Evolutionary conservation across 495 filamentous ascomycete genomes (phyloP).

Genomic region (Trichocladium uniseriatum): DNA sequence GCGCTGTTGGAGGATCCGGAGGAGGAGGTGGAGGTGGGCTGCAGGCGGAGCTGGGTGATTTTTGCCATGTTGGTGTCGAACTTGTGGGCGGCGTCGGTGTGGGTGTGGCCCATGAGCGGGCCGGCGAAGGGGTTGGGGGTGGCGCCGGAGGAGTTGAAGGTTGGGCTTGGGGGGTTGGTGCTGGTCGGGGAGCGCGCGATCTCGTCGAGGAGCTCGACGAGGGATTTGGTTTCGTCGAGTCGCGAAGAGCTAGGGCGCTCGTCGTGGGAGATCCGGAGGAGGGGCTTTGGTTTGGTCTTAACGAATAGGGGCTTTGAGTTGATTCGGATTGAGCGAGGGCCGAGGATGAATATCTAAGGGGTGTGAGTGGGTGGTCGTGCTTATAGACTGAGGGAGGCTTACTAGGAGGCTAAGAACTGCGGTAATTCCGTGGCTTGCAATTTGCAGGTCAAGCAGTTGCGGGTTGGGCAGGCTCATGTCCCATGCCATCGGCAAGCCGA

Average conservation of each 20-base stretch:
- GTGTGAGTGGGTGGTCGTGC: neutral
- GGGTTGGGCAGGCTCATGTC: slow-evolving; percentile 36
- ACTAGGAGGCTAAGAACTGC: slow-evolving; percentile 46
- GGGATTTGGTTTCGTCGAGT: slow-evolving; percentile 23
- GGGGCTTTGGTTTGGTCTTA: slow-evolving; percentile 18
- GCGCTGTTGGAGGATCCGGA: slow-evolving; percentile 20
- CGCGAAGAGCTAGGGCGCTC: neutral
- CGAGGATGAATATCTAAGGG: slow-evolving; percentile 38
- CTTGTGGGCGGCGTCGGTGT: slow-evolving; percentile 5
- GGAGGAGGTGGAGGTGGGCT: neutral
- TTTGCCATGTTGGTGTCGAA: slow-evolving; percentile 5
- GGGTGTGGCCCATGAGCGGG: slow-evolving; percentile 14
- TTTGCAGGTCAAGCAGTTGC: slow-evolving; percentile 27
- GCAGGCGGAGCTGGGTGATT: slow-evolving; percentile 12
- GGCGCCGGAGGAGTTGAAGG: neutral
- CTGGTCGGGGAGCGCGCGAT: slow-evolving; percentile 31
- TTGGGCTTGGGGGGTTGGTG: slow-evolving; percentile 29
- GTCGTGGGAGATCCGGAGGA: neutral
- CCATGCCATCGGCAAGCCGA: slow-evolving; percentile 38
- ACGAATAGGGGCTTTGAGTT: slow-evolving; percentile 51
- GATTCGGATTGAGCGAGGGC: slow-evolving; percentile 42
- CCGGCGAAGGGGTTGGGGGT: neutral
- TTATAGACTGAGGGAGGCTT: slow-evolving; percentile 24
- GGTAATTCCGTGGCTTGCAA: slow-evolving; percentile 50
- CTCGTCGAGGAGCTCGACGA: slow-evolving; percentile 36